Base-by-base conservation (phyloP, 768 basidiomycete species). In the Termitomyces sp. region DNA sequence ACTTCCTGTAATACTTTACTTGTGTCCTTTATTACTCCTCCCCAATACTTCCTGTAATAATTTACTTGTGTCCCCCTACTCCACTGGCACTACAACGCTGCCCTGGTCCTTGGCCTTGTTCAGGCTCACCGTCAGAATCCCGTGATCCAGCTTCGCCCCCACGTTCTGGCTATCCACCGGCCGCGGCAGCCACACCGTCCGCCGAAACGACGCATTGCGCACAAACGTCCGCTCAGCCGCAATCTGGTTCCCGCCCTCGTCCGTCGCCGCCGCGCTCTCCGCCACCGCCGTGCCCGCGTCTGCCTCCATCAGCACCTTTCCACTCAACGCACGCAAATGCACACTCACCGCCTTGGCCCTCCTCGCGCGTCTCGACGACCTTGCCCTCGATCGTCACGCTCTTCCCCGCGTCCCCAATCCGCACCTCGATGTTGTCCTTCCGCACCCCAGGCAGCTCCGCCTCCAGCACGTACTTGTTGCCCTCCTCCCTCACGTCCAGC, bases 381-480 rank as follows among this genome's bases (percentile, higher is more conserved):
- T 78, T 85, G 8, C 90, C 90, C 66, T 88, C 82, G 56, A 92
- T 89, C 3, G 84, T 89, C 56, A 91, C 67, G 60, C 82, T 88
- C 56, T 81, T 77, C 2, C 88, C 89, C 16, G 79, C 81, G 56
- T 90, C 85, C 9, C 87, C 87, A 57, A 92, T 75, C 8, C 82
- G 78, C 52, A 92, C 79, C 55, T 88, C 80, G 9, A 91, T 67
- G 64, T 90, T 84, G 63, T 91, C 88, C 74, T 86, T 90, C 68
- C 82, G 85, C 28, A 92, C 83, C 0, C 90, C 89, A 22, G 90
- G 90, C 28, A 92, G 65, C 65, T 92, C 90, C 1, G 88, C 88
- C 64, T 91, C 86, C 43, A 92, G 73, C 52, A 89, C 60, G 62
- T 87, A 91, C 41, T 77, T 74, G 67, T 84, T 76, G 1, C 79